Evolutionary conservation across 2,329 filamentous ascomycete genomes (phyloP), one percentile per base, ranked within the genome.

Genomic region (Fusarium fracticaudum): DNA sequence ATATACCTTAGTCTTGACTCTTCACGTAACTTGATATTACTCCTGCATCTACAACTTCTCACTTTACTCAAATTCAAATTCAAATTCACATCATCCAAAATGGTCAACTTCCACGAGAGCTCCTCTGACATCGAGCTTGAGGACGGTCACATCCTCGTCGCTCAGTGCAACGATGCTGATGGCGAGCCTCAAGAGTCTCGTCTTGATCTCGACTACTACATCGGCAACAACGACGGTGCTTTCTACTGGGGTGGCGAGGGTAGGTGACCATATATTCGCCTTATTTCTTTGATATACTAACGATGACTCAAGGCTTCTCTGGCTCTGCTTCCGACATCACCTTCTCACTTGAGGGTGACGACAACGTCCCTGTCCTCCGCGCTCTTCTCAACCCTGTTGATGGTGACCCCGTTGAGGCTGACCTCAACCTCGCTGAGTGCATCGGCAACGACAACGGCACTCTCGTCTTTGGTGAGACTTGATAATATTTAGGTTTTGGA

Each of bases 401-500:
- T 0, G 88, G 87, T 44, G 81, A 88, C 24, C 60, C 65, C 3
- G 66, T 81, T 4, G 66, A 79, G 12, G 80, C 83, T 43, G 84
- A 91, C 74, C 72, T 91, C 72, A 91, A 91, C 82, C 84, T 91
- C 11, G 79, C 85, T 6, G 87, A 90, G 84, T 83, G 86, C 67
- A 84, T 91, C 61, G 79, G 80, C 67, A 91, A 91, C 80, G 74
- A 86, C 26, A 78, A 87, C 73, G 89, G 89, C n/a, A 38, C 26
- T 35, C 51, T 78, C 3, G 57, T 76, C 41, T 78, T 45, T 17
- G 58, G 76, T 78, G 17, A 14, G 74, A 61, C n/a, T 13, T 12
- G 9, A 20, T 24, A 1, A 29, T 2, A 6, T 6, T 15, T 1
- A 6, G 8, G 13, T 3, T 5, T 41, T n/a, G 18, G n/a, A 7